These are phyloP conservation scores for Aspergillus spinulosporus DNA, from an alignment of 2,329 filamentous ascomycete species.

Conservation along the genomic window DNA sequence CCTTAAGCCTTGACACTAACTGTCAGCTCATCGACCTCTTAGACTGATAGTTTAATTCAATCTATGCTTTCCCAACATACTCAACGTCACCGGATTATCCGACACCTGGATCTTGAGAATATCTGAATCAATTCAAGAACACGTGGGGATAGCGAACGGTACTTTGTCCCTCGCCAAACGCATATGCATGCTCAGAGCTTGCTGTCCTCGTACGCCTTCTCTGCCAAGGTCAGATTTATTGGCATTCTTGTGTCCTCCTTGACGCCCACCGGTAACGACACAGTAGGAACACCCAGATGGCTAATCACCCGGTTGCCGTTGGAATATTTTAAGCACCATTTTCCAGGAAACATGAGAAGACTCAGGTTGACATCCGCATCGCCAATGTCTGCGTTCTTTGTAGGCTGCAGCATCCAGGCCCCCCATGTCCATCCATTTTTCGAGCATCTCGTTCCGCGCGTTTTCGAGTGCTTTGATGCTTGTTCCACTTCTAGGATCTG, in stretches of 20 bases:
- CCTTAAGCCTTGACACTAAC: conserved; percentile 15
- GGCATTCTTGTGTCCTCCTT: conserved; percentile 52
- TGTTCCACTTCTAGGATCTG: conserved; percentile 43
- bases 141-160: conserved; percentile 22
- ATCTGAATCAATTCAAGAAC: conserved; percentile 29
- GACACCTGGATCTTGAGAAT: neutral
- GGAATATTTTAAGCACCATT: conserved; percentile 55
- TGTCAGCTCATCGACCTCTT: conserved; percentile 7
- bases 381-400: conserved; percentile 54
- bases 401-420: conserved; percentile 51
- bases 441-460: conserved; percentile 51
- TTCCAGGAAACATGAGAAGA: conserved; percentile 43
- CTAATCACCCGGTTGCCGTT: conserved; percentile 56
- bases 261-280: conserved; percentile 56
- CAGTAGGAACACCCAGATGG: conserved; percentile 56
- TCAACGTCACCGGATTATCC: neutral
- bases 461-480: conserved; percentile 51
- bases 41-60: conserved; percentile 14
- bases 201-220: conserved; percentile 50
- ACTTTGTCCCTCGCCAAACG: conserved; percentile 25
- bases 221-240: conserved; percentile 55
- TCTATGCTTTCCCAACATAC: neutral
- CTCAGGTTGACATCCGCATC: conserved; percentile 46
- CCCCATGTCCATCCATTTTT: conserved; percentile 51
- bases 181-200: conserved; percentile 29